phyloP scores from a whole-genome alignment of 164 flowering plant species.

The Malania oleifera region DNA sequence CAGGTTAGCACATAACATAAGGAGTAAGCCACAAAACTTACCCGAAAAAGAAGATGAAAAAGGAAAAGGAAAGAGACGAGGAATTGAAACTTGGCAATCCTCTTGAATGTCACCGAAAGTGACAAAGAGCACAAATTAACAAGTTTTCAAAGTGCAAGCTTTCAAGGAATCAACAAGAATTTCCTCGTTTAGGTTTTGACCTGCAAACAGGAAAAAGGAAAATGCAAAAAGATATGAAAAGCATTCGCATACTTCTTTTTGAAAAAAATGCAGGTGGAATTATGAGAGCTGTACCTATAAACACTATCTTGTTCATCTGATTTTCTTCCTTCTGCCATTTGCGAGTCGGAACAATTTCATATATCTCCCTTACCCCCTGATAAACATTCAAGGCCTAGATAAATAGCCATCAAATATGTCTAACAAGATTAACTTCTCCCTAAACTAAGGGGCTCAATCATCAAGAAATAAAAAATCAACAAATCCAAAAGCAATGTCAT shows the following conservation, averaged over 20 bases:
- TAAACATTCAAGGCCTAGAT: conserved; percentile 9
- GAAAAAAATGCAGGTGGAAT: not conserved
- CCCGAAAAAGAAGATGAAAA: no score
- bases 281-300: conserved; percentile 53
- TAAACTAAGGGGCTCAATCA: no score
- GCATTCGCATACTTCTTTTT: no score
- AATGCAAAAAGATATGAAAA: conserved; percentile 4
- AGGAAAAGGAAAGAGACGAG: no score
- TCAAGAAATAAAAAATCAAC: no score
- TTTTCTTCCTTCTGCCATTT: conserved; percentile 59
- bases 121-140: not conserved
- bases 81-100: no score
- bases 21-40: no score
- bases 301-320: conserved; percentile 67
- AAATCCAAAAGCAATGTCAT: no score
- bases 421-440: no score
- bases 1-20: no score
- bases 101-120: not conserved
- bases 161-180: conserved; percentile 42
- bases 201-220: conserved; percentile 21
- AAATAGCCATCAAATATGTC: no score
- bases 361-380: conserved; percentile 91
- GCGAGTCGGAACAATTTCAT: conserved; percentile 87
- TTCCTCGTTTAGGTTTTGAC: conserved; percentile 54
- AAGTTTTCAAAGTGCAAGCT: conserved; percentile 26